A percentile compares a stretch with the other conserved stretches of the same genome.
phyloP scores from a whole-genome alignment of 2,329 filamentous ascomycete species.

The Trichoderma atrobrunneum region DNA sequence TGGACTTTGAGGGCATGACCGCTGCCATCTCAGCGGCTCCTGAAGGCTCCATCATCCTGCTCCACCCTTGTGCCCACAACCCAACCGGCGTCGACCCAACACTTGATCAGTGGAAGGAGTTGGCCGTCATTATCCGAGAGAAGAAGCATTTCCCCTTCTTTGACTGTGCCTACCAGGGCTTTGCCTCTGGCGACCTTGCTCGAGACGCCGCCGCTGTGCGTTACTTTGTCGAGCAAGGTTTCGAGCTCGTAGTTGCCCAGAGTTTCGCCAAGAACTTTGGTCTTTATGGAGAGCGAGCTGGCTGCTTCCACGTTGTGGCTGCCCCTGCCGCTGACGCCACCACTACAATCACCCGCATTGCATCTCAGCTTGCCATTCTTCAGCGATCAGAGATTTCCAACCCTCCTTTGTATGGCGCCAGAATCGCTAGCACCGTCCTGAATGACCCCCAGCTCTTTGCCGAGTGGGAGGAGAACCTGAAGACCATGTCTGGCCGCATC shows the following conservation, averaged over 20 bases:
- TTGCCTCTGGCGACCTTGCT: conserved; percentile 84
- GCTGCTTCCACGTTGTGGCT: conserved; percentile 92
- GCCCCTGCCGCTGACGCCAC: conserved; percentile 65
- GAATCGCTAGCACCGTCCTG: conserved; percentile 79
- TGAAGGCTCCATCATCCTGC: conserved; percentile 77
- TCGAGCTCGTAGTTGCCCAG: conserved; percentile 84
- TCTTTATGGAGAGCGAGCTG: conserved; percentile 92
- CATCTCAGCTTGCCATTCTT: conserved; percentile 86
- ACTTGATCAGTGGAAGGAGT: conserved; percentile 87
- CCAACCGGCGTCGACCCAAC: conserved; percentile 96
- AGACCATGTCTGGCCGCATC: conserved; percentile 93
- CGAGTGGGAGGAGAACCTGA: conserved; percentile 90
- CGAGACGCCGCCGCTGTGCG: conserved; percentile 89
- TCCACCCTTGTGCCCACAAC: conserved; percentile 97
- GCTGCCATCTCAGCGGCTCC: conserved; percentile 66
- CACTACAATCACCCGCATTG: conserved; percentile 62
- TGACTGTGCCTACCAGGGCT: conserved; percentile 96
- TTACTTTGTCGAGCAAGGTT: conserved; percentile 89
- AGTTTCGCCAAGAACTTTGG: conserved; percentile 98
- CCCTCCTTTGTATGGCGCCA: conserved; percentile 89
- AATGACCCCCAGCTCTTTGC: conserved; percentile 79
- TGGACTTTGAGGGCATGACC: conserved; percentile 91
- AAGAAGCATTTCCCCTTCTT: conserved; percentile 97
- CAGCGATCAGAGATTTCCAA: conserved; percentile 98
- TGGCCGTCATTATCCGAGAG: conserved; percentile 71